Conservation (phyloP, 106 monocot species). For the Phalaenopsis equestris region DNA sequence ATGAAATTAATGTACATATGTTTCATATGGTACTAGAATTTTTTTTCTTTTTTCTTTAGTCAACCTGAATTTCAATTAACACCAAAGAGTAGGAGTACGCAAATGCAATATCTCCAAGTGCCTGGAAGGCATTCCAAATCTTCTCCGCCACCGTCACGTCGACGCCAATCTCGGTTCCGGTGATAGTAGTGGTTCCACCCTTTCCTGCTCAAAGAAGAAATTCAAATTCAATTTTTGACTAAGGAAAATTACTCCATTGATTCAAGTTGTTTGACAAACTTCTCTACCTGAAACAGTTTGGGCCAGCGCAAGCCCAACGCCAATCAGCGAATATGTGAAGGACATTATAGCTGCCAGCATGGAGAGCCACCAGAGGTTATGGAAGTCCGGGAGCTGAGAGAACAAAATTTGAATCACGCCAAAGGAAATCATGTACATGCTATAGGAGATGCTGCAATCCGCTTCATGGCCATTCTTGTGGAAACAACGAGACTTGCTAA, state of each 20-base stretch:
- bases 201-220: conserved; percentile 6
- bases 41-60: too few relatives aligned
- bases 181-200: conserved; percentile 16
- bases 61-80: conserved; percentile 43
- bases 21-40: too few relatives aligned
- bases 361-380: conserved; percentile 47
- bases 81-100: conserved; percentile 45
- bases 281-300: conserved; percentile 22
- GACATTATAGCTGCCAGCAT: conserved; percentile 50
- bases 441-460: conserved; percentile 21
- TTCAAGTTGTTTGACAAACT: too few relatives aligned
- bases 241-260: background rate
- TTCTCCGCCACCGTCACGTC: conserved; percentile 23
- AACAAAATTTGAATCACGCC: conserved; percentile 36
- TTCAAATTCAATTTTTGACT: background rate
- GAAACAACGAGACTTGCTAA: conserved; percentile 38
- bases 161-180: conserved; percentile 22
- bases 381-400: conserved; percentile 46
- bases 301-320: conserved; percentile 28
- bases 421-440: conserved; percentile 38
- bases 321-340: conserved; percentile 31
- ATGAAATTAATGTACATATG: background rate
- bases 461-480: conserved; percentile 37
- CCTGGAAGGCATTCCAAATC: conserved; percentile 35
- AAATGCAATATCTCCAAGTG: conserved; percentile 47